Conservation (phyloP, 2,329 filamentous ascomycete genomes). For the Rutstroemia sp. region DNA sequence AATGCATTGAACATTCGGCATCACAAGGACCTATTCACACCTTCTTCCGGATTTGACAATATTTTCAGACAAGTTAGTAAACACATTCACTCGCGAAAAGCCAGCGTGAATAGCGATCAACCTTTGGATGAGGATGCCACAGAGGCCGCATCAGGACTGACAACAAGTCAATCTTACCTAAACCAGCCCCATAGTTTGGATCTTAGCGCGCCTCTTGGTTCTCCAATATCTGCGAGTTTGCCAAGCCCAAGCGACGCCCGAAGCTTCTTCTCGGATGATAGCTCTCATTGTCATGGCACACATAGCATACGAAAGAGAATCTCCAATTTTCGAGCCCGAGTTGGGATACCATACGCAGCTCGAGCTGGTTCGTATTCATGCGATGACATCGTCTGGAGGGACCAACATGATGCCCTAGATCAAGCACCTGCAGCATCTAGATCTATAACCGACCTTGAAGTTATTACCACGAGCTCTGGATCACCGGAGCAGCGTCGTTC, state of each 20-base stretch:
- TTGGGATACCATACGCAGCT: constrained; percentile 21
- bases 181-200: constrained; percentile 10
- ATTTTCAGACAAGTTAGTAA: constrained; percentile 27
- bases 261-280: constrained; percentile 34
- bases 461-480: constrained; percentile 9
- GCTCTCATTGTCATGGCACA: constrained; percentile 23
- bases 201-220: constrained; percentile 3
- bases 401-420: constrained; percentile 9
- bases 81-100: constrained; percentile 22
- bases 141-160: constrained; percentile 5
- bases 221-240: constrained; percentile 13
- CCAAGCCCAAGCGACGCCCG: constrained; percentile 22
- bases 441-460: constrained; percentile 20
- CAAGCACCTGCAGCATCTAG: constrained; percentile 10
- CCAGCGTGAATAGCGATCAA: constrained; percentile 17
- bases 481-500: constrained; percentile 12
- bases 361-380: constrained; percentile 22
- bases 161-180: neutral
- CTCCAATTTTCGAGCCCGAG: constrained; percentile 22
- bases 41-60: constrained; percentile 21
- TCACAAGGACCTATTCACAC: constrained; percentile 28
- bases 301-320: constrained; percentile 23
- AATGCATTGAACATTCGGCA: constrained; percentile 22
- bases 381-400: constrained; percentile 25
- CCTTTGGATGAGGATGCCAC: constrained; percentile 3